phyloP scores from a whole-genome alignment of 805 yeast species.

The Cyberlindnera euphorbiae region DNA sequence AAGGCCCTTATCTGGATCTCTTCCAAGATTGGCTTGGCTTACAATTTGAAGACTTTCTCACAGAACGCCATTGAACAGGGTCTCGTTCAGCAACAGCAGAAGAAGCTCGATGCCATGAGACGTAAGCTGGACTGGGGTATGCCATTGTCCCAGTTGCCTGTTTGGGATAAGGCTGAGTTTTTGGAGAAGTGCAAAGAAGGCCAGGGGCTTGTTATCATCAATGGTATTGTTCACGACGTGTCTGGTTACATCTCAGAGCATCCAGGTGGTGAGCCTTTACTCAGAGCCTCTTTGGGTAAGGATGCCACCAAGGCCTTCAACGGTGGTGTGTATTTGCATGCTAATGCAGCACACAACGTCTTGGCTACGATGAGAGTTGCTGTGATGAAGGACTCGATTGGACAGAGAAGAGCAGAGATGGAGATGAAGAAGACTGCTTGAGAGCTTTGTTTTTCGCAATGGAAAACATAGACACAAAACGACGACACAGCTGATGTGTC shows the following conservation, averaged over 20 bases:
- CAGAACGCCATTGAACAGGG: conserved; percentile 82
- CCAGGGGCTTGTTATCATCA: conserved; percentile 61
- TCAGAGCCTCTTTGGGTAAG: conserved; percentile 68
- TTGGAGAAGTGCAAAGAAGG: conserved; percentile 36
- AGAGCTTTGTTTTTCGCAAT: too few relatives aligned
- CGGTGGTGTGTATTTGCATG: conserved; percentile 82
- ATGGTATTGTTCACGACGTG: conserved; percentile 79
- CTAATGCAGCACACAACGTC: conserved; percentile 81
- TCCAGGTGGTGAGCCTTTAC: conserved; percentile 78
- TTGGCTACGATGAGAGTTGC: conserved; percentile 82
- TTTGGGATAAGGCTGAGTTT: conserved; percentile 66
- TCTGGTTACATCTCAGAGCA: conserved; percentile 65
- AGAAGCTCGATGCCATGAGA: conserved; percentile 65
- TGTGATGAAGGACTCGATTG: conserved; percentile 64
- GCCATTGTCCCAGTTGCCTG: conserved; percentile 58
- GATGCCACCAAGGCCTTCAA: conserved; percentile 82
- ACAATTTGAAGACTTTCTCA: conserved; percentile 68
- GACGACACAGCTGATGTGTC: too few relatives aligned
- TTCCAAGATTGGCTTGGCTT: conserved; percentile 63
- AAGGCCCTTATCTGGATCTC: conserved; percentile 54
- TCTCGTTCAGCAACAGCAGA: conserved; percentile 75
- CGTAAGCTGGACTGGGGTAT: conserved; percentile 71
- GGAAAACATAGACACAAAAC: too few relatives aligned
- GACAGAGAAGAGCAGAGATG: conserved; percentile 20
- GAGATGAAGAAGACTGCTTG: conserved; percentile 14